These are phyloP conservation scores for Rossbeevera mucosa DNA, from an alignment of 768 basidiomycete genomes.

Conservation along the genomic window DNA sequence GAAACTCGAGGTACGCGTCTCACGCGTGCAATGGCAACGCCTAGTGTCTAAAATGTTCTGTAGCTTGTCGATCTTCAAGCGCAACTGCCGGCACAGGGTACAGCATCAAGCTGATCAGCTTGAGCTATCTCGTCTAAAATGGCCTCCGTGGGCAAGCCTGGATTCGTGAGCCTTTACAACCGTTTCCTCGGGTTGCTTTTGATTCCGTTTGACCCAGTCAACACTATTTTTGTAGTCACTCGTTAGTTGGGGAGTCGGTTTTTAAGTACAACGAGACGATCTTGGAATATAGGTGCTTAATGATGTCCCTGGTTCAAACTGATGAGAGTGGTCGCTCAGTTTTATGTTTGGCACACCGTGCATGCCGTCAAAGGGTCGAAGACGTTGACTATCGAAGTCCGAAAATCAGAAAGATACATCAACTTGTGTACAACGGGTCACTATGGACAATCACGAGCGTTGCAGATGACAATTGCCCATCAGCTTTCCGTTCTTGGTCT, in stretches of 20 bases:
- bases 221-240: neutral
- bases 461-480: conserved; percentile 24
- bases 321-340: neutral
- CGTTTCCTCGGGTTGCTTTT: neutral
- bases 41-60: conserved; percentile 12
- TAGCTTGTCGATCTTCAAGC: conserved; percentile 69
- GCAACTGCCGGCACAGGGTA: conserved; percentile 39
- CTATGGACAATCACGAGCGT: neutral
- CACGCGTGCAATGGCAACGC: neutral
- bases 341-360: neutral
- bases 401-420: neutral
- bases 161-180: neutral
- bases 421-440: neutral
- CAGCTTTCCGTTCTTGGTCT: conserved; percentile 63
- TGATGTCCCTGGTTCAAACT: neutral
- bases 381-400: neutral
- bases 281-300: neutral
- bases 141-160: neutral
- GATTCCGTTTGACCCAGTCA: neutral
- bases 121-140: neutral
- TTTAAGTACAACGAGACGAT: neutral
- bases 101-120: conserved; percentile 1
- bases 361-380: neutral
- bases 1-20: conserved; percentile 62
- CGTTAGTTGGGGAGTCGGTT: neutral